Conservation (phyloP, 140 eudicot species). For the Bidens hawaiensis region DNA sequence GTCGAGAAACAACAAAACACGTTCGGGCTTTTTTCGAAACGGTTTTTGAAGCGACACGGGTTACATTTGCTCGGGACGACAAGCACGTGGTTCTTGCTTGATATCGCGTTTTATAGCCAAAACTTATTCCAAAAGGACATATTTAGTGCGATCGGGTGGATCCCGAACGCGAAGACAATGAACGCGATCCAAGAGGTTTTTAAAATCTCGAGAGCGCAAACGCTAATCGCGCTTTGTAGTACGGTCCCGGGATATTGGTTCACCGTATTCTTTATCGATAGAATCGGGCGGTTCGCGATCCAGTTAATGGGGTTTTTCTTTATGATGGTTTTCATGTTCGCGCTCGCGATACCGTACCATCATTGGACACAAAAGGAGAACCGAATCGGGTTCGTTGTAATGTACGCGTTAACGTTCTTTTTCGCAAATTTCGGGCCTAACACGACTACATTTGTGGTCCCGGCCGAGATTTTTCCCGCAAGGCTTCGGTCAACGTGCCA, state of each 20-base stretch:
- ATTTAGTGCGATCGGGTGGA: conserved; percentile 71
- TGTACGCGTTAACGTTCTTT: conserved; percentile 70
- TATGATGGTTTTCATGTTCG: conserved; percentile 85
- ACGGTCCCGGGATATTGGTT: conserved; percentile 92
- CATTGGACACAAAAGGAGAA: conserved; percentile 75
- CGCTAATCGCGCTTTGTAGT: conserved; percentile 70
- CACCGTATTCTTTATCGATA: conserved; percentile 58
- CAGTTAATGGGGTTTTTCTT: conserved; percentile 73
- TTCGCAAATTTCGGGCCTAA: conserved; percentile 84
- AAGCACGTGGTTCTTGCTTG: conserved; percentile 69
- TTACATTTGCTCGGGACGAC: conserved; percentile 75
- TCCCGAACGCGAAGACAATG: conserved; percentile 56
- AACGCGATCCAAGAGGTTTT: conserved; percentile 63
- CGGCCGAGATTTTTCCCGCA: conserved; percentile 83
- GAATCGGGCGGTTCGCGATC: conserved; percentile 59
- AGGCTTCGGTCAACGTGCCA: conserved; percentile 80
- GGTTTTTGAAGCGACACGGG: conserved; percentile 61
- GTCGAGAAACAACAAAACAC: conserved; percentile 15
- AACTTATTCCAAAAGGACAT: conserved; percentile 78
- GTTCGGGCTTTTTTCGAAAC: conserved; percentile 56
- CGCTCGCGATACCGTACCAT: conserved; percentile 67
- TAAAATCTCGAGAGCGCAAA: conserved; percentile 70
- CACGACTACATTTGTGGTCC: conserved; percentile 71
- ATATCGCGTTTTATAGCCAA: conserved; percentile 70
- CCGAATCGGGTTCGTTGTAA: conserved; percentile 56